Evolutionary conservation across 805 yeast genomes (phyloP).

Genomic region (Wickerhamomyces rabaulensis): DNA sequence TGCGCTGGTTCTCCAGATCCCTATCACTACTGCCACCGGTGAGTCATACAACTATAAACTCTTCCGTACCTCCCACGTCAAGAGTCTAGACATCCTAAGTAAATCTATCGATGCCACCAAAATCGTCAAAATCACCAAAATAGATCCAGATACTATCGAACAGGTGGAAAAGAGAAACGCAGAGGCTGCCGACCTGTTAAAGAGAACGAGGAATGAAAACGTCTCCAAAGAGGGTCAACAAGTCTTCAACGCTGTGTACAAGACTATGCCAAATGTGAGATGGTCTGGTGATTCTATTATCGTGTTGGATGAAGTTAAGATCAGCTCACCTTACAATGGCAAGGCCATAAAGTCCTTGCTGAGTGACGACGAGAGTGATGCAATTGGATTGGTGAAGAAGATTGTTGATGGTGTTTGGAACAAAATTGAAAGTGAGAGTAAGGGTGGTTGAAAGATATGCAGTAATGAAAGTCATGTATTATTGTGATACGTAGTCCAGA

Average conservation of each 20-base stretch:
- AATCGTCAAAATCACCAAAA: slow-evolving; percentile 12
- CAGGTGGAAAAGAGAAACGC: slow-evolving; percentile 14
- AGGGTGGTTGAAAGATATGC: slow-evolving; percentile 41
- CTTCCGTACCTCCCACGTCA: slow-evolving; percentile 54
- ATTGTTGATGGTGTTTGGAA: slow-evolving; percentile 48
- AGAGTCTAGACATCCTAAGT: slow-evolving; percentile 42
- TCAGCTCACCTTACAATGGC: slow-evolving; percentile 39
- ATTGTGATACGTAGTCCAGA: not conserved
- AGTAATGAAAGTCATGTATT: not conserved
- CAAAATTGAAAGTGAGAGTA: slow-evolving; percentile 37
- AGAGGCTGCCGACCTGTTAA: slow-evolving; percentile 19
- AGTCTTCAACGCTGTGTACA: slow-evolving; percentile 37
- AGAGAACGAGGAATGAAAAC: slow-evolving; percentile 28
- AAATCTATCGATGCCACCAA: slow-evolving; percentile 26
- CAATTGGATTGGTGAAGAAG: slow-evolving; percentile 38
- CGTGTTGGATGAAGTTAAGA: slow-evolving; percentile 40
- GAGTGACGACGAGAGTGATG: slow-evolving; percentile 17
- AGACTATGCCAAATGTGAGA: slow-evolving; percentile 38
- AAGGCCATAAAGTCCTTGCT: slow-evolving; percentile 17
- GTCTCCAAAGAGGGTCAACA: slow-evolving; percentile 38
- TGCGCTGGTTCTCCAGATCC: slow-evolving; percentile 27
- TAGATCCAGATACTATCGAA: slow-evolving; percentile 13
- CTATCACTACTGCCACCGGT: slow-evolving; percentile 5
- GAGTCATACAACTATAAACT: slow-evolving; percentile 36
- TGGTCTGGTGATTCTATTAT: slow-evolving; percentile 41